These are phyloP conservation scores for Thielaviopsis punctulata DNA, from an alignment of 2,329 filamentous ascomycete genomes.

Conservation along the genomic window DNA sequence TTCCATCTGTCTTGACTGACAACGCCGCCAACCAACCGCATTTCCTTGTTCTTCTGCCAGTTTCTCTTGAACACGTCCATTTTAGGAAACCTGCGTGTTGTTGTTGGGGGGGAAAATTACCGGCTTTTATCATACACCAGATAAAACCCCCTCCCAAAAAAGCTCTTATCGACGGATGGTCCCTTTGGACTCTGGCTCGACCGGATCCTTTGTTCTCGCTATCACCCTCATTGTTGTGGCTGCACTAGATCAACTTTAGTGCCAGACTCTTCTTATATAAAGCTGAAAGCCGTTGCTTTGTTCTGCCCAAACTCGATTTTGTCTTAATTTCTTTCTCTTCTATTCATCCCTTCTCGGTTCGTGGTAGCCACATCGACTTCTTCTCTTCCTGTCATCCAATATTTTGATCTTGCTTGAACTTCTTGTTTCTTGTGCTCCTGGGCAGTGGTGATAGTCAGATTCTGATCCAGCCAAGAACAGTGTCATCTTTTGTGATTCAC, in stretches of 20 bases:
- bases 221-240: neutral
- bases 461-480: neutral
- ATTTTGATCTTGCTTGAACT: neutral
- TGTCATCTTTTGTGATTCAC: neutral
- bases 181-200: neutral
- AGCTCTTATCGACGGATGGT: neutral
- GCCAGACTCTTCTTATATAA: too few species aligned
- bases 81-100: too few species aligned
- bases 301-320: neutral
- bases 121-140: neutral
- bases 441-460: conserved; percentile 1
- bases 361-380: neutral
- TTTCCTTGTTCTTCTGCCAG: neutral
- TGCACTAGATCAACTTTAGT: neutral
- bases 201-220: neutral
- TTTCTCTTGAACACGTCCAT: neutral
- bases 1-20: too few species aligned
- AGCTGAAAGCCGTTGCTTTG: neutral
- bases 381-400: neutral
- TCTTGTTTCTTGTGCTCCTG: neutral
- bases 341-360: neutral
- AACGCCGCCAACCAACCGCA: too few species aligned
- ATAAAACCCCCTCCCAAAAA: neutral
- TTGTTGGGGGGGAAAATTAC: neutral
- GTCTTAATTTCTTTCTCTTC: neutral